phyloP scores from a whole-genome alignment of 164 flowering plant genomes.

The Vitis labrusca region DNA sequence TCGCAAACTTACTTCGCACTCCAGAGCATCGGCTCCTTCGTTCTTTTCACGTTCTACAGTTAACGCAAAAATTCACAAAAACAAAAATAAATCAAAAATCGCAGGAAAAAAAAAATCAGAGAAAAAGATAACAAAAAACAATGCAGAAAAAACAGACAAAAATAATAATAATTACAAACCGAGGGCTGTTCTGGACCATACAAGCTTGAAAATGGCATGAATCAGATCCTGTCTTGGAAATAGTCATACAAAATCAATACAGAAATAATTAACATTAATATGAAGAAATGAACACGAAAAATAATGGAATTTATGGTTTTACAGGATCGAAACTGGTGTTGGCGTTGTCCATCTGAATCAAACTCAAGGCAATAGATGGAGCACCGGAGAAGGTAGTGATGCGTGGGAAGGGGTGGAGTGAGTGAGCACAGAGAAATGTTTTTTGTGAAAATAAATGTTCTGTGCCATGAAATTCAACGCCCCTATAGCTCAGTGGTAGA shows the following conservation, averaged over 20 bases:
- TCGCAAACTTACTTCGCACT: constrained; percentile 35
- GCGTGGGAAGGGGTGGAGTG: too few species aligned
- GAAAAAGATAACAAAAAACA: not conserved
- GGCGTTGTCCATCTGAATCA: too few species aligned
- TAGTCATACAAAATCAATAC: not conserved
- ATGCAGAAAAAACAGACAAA: not conserved
- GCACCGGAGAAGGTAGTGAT: too few species aligned
- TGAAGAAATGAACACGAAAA: too few species aligned
- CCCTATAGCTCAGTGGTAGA: constrained; percentile 74
- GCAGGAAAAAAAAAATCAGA: not conserved
- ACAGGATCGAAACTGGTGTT: too few species aligned
- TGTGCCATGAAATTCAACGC: constrained; percentile 8
- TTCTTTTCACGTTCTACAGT: constrained; percentile 52
- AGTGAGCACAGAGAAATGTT: too few species aligned
- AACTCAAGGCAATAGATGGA: too few species aligned
- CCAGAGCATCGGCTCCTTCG: constrained; percentile 35
- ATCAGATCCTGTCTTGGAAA: constrained; percentile 68
- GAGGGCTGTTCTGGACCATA: constrained; percentile 55
- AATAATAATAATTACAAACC: constrained; percentile 31
- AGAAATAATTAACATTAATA: not conserved
- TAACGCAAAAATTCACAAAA: not conserved
- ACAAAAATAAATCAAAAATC: not conserved
- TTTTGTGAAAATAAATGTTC: too few species aligned
- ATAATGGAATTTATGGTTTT: too few species aligned
- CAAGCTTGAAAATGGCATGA: constrained; percentile 70